Percentiles rank a stretch among this genome's conserved stretches.
These are phyloP conservation scores for Jaenimonas drosophilae DNA, from an alignment of 208 protist species.

Conservation along the genomic window DNA sequence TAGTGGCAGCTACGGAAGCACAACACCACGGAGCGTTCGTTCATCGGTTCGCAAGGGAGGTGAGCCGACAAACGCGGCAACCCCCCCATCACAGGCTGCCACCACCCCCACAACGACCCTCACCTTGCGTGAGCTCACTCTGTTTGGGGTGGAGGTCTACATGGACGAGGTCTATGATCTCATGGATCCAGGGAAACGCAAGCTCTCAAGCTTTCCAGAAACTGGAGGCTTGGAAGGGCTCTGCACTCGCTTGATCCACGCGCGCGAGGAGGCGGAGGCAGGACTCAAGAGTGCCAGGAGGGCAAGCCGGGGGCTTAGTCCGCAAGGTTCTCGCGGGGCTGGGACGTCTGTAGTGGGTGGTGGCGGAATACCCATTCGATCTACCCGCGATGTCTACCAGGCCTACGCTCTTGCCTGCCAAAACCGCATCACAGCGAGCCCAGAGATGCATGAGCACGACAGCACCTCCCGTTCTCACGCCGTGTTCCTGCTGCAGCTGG, in stretches of 20 bases:
- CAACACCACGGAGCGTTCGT: too few relatives aligned
- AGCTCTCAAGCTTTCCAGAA: conserved; percentile 44
- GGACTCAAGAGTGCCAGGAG: too few relatives aligned
- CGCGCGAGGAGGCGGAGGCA: conserved; percentile 4
- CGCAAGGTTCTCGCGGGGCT: too few relatives aligned
- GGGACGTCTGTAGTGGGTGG: conserved; percentile 9
- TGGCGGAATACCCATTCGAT: conserved; percentile 52
- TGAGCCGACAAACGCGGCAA: background rate
- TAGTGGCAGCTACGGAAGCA: background rate
- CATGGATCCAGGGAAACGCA: conserved; percentile 62
- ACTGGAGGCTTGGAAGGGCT: conserved; percentile 58
- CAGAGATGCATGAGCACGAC: conserved; percentile 67
- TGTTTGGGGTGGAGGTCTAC: conserved; percentile 85
- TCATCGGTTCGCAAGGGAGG: too few relatives aligned
- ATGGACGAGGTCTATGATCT: conserved; percentile 77
- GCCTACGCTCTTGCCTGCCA: conserved; percentile 55
- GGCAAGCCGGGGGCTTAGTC: too few relatives aligned
- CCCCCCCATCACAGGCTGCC: background rate
- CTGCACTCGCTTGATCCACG: conserved; percentile 53
- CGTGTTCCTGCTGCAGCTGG: conserved; percentile 76
- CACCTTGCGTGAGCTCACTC: conserved; percentile 40
- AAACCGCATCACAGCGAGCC: conserved; percentile 66
- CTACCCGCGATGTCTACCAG: conserved; percentile 44
- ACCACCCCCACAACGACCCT: conserved; percentile 1
- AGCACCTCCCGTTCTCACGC: conserved; percentile 81